Evolutionary conservation across 2,329 filamentous ascomycete genomes (phyloP).

Genomic region (Penicillium sclerotigenum): DNA sequence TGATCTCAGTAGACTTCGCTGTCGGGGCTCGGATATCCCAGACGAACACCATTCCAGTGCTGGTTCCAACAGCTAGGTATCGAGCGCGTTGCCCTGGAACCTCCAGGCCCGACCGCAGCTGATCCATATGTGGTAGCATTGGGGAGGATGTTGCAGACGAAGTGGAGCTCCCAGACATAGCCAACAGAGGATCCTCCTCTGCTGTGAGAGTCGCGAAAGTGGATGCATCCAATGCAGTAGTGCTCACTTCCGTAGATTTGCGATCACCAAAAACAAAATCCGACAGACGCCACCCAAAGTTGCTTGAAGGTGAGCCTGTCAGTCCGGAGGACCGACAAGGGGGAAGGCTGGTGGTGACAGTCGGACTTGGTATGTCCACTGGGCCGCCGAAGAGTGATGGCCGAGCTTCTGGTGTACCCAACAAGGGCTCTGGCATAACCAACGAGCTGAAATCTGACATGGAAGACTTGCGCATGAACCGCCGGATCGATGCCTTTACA

Average conservation of each 20-base stretch:
- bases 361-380: slow-evolving; percentile 21
- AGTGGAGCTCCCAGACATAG: slow-evolving; percentile 54
- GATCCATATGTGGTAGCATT: slow-evolving; percentile 47
- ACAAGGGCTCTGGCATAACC: slow-evolving; percentile 8
- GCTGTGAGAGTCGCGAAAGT: slow-evolving; percentile 66
- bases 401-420: slow-evolving; percentile 18
- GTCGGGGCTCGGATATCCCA: slow-evolving; percentile 77
- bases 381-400: slow-evolving; percentile 54
- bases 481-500: slow-evolving; percentile 51
- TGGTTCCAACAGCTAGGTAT: slow-evolving; percentile 77
- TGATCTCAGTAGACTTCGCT: slow-evolving; percentile 52
- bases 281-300: slow-evolving; percentile 66
- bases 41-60: slow-evolving; percentile 69
- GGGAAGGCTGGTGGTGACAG: slow-evolving; percentile 23
- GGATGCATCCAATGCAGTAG: slow-evolving; percentile 71
- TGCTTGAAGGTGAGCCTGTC: slow-evolving; percentile 30
- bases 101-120: slow-evolving; percentile 49
- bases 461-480: slow-evolving; percentile 56
- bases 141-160: slow-evolving; percentile 56
- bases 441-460: slow-evolving; percentile 26
- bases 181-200: slow-evolving; percentile 73
- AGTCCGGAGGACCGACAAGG: slow-evolving; percentile 34
- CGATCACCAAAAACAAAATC: slow-evolving; percentile 60
- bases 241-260: slow-evolving; percentile 61
- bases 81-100: slow-evolving; percentile 83